These are phyloP conservation scores for Paramecium pentaurelia DNA, from an alignment of 73 alveolate species.

Conservation along the genomic window DNA sequence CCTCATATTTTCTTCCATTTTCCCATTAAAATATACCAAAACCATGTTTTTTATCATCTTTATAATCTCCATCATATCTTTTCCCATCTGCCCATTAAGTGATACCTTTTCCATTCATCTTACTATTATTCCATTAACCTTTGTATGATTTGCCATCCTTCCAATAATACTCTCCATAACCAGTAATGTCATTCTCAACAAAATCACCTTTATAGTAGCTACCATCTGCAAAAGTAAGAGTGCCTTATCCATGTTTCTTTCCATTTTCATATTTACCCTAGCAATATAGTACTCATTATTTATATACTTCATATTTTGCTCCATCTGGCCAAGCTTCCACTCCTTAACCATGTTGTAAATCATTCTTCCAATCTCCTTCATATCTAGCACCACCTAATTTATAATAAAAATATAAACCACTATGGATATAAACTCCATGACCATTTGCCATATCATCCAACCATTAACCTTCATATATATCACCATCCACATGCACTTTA, in stretches of 20 bases:
- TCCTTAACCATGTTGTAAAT: constrained; percentile 81
- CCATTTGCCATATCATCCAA: constrained; percentile 81
- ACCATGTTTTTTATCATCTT: constrained; percentile 59
- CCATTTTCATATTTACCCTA: constrained; percentile 55
- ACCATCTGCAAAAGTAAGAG: constrained; percentile 18
- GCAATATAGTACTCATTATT: neutral
- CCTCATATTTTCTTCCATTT: constrained; percentile 60
- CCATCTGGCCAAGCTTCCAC: constrained; percentile 79
- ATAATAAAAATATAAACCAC: neutral
- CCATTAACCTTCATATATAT: constrained; percentile 87
- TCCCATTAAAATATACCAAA: constrained; percentile 61
- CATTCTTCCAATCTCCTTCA: constrained; percentile 84
- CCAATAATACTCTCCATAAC: constrained; percentile 56
- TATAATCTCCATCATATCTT: constrained; percentile 61
- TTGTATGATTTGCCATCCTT: constrained; percentile 46
- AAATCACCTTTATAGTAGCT: constrained; percentile 40
- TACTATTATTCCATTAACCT: constrained; percentile 54
- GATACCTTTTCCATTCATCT: constrained; percentile 58
- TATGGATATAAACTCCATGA: constrained; percentile 63
- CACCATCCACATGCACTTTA: constrained; percentile 81
- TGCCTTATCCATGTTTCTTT: constrained; percentile 70
- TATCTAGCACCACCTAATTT: constrained; percentile 73
- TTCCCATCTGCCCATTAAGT: constrained; percentile 62
- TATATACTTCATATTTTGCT: constrained; percentile 67
- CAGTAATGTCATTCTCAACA: constrained; percentile 51